A percentile compares a stretch with the other conserved stretches of the same genome.
Evolutionary conservation across 177 flowering plant genomes (phyloP).

Genomic region (Vitis hybrid): DNA sequence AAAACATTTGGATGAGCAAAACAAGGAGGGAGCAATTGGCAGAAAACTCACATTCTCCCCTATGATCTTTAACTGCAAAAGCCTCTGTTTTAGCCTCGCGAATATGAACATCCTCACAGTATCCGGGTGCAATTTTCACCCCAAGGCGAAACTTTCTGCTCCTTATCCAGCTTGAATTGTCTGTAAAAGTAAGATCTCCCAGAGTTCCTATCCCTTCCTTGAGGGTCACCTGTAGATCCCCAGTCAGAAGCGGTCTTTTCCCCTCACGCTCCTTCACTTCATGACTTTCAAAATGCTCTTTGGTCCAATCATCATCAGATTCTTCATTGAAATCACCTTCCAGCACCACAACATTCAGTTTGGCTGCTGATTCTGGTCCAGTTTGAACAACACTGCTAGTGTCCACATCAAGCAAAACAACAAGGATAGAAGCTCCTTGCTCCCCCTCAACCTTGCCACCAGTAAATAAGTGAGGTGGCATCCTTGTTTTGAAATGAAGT

Average conservation of each 20-base stretch:
- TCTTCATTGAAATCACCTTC: constrained; percentile 60
- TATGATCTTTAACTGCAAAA: constrained; percentile 58
- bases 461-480: constrained; percentile 56
- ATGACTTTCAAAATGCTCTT: constrained; percentile 43
- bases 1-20: neutral
- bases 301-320: constrained; percentile 41
- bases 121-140: constrained; percentile 42
- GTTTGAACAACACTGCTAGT: constrained; percentile 36
- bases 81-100: constrained; percentile 58
- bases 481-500: constrained; percentile 44
- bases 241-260: constrained; percentile 50
- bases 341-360: constrained; percentile 48
- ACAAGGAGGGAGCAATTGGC: neutral
- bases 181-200: constrained; percentile 53
- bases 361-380: constrained; percentile 44
- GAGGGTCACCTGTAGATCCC: constrained; percentile 41
- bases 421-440: constrained; percentile 50
- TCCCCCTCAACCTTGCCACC: constrained; percentile 62
- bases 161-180: constrained; percentile 61
- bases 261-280: constrained; percentile 59
- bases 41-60: constrained; percentile 53
- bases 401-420: constrained; percentile 35
- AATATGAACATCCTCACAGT: constrained; percentile 38
- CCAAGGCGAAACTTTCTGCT: constrained; percentile 61
- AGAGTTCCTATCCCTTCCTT: constrained; percentile 53